Evolutionary conservation across 352 stramenopile species (phyloP).

Genomic region (Phytophthora constricta): DNA sequence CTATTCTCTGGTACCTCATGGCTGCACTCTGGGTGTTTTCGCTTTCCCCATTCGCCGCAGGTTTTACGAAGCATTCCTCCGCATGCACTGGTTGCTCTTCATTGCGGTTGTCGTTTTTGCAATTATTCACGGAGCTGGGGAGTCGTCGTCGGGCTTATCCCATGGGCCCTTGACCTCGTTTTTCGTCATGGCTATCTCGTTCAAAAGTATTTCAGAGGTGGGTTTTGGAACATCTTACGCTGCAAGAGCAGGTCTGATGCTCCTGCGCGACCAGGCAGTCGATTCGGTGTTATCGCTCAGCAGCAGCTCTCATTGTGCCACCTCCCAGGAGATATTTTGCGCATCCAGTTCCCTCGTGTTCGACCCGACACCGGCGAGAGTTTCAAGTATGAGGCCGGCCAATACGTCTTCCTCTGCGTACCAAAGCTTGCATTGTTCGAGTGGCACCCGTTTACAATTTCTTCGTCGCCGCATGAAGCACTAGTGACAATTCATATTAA

Average conservation of each 20-base stretch:
- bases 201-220: constrained; percentile 23
- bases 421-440: not conserved
- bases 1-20: constrained; percentile 38
- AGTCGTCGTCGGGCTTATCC: constrained; percentile 34
- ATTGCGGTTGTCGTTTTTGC: constrained; percentile 40
- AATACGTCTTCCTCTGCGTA: not conserved
- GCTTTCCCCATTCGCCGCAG: constrained; percentile 38
- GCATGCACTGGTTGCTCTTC: constrained; percentile 54
- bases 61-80: constrained; percentile 58
- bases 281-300: not conserved
- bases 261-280: not conserved
- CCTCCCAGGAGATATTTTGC: not conserved
- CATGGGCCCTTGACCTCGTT: constrained; percentile 41
- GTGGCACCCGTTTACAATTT: not conserved
- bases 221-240: constrained; percentile 10
- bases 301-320: not conserved
- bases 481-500: not conserved
- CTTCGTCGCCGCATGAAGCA: not conserved
- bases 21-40: constrained; percentile 32
- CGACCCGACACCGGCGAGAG: not conserved
- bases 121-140: constrained; percentile 44
- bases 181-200: constrained; percentile 36
- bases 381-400: not conserved
- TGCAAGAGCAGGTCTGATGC: not conserved
- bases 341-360: not conserved